Percentiles rank a stretch among this genome's conserved stretches.
Conservation (phyloP, 257 asterid species). For the Sherardia arvensis region DNA sequence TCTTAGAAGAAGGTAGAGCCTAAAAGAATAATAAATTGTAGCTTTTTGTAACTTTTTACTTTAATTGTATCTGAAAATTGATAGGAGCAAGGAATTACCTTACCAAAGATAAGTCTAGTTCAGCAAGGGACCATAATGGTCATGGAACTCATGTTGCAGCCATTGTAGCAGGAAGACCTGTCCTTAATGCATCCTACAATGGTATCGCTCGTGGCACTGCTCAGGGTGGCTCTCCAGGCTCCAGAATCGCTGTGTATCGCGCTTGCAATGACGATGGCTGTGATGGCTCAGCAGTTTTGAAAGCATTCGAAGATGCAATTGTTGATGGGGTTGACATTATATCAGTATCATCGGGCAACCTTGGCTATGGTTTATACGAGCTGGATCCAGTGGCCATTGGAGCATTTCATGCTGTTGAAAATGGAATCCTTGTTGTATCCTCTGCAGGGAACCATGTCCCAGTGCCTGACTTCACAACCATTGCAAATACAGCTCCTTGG, state of each 20-base stretch:
- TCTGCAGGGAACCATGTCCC: slow-evolving; percentile 73
- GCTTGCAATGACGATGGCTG: too few species aligned
- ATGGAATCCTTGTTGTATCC: slow-evolving; percentile 53
- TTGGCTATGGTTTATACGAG: slow-evolving; percentile 17
- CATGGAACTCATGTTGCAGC: too few species aligned
- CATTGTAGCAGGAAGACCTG: slow-evolving; percentile 64
- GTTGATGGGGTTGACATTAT: slow-evolving; percentile 58
- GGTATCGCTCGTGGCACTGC: slow-evolving; percentile 70
- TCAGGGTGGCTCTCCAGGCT: too few species aligned
- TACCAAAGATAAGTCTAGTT: not conserved
- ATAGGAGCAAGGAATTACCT: slow-evolving; percentile 75
- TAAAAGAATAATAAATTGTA: too few species aligned
- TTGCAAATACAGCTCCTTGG: slow-evolving; percentile 75
- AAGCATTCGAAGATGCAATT: slow-evolving; percentile 59
- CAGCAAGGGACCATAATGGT: slow-evolving; percentile 52
- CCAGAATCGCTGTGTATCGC: too few species aligned
- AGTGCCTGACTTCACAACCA: slow-evolving; percentile 9
- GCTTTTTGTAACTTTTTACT: too few species aligned
- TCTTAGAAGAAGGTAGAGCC: too few species aligned
- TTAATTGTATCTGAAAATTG: slow-evolving; percentile 37
- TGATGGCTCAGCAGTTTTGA: too few species aligned
- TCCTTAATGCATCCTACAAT: slow-evolving; percentile 53
- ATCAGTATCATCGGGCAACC: slow-evolving; percentile 46
- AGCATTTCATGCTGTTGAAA: too few species aligned
- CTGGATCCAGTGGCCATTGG: slow-evolving; percentile 50